Evolutionary conservation across 2,329 filamentous ascomycete species (phyloP), one percentile per base, ranked within the genome.

Genomic region (Niveomyces coronatus): DNA sequence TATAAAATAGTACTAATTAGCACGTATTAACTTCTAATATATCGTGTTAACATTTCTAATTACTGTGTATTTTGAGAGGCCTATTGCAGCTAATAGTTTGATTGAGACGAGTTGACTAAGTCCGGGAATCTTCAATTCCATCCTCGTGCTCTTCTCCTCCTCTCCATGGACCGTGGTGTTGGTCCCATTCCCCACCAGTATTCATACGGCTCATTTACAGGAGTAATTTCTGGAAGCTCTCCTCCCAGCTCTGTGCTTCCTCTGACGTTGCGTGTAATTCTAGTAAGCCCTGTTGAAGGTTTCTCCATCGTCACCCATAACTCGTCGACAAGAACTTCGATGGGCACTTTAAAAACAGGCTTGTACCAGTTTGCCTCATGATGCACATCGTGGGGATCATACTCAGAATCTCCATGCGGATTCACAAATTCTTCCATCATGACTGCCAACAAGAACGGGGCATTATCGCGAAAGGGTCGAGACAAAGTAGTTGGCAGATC

Each of bases 311-410:
- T 30, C 17, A 27, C 18, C 46, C 46, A 47, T 13, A 48, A 38
- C 29, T 43, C 42, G 23, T 44, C 36, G n/a, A 35, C 27, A 4
- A 49, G 26, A 16, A 48, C 33, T 36, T 49, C 47, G n/a, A 38
- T 37, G 9, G 47, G 39, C 17, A 45, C 46, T 30, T 45, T 45
- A 31, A 49, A 48, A 10, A 48, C 44, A 14, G 44, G 31, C 32
- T 47, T 44, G 37, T 41, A 47, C 42, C 47, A 47, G 29, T 39
- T 31, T 33, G 18, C 17, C 30, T 36, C 27, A 18, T 40, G 18
- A 16, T 35, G 24, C 24, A 31, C 33, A 22, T 42, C 39, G 27
- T 46, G 32, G 9, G 39, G 39, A 18, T 45, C 45, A 15, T 35
- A 27, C 30, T 41, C 40, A 35, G 39, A 27, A 15, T 39, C 33